These are phyloP conservation scores for Daucus carota DNA, from an alignment of 129 eudicot species.

Conservation along the genomic window DH1_v3.0 NC_030384.2:47015501-47016000, in stretches of 20 bases:
- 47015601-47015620: background rate
- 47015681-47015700: background rate
- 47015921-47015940: background rate
- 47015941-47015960: background rate
- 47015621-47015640: background rate
- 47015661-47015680: background rate
- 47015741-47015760: background rate
- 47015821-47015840: background rate
- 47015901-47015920: background rate
- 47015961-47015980: background rate
- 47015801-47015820: background rate
- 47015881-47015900: background rate
- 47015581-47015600: background rate
- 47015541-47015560: background rate
- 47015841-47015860: background rate
- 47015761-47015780: background rate
- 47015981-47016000: background rate
- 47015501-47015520: background rate
- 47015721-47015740: background rate
- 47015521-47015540: no score
- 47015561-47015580: background rate
- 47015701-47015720: background rate
- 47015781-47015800: background rate
- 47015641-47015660: background rate
- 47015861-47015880: background rate